Evolutionary conservation across 73 alveolate genomes (phyloP).

Genomic region (Paramecium sexaurelia): DNA sequence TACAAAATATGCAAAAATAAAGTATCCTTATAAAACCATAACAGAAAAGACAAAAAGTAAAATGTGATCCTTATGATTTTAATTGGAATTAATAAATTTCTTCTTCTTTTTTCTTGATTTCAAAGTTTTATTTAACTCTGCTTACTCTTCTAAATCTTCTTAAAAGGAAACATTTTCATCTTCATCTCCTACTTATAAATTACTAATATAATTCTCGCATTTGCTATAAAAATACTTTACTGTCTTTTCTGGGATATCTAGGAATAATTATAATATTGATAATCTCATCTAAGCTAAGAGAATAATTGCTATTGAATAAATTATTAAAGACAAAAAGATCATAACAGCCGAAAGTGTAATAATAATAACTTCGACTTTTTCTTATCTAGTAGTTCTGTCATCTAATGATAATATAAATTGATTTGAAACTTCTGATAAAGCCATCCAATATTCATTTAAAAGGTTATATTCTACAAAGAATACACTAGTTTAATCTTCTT

Average conservation of each 20-base stretch:
- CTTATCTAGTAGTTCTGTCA: neutral
- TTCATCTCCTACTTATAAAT: constrained; percentile 63
- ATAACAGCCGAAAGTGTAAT: constrained; percentile 20
- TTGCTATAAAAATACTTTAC: constrained; percentile 61
- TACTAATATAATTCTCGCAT: constrained; percentile 58
- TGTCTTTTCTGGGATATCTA: constrained; percentile 69
- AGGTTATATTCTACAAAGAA: constrained; percentile 28
- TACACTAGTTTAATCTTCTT: neutral
- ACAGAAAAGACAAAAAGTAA: neutral
- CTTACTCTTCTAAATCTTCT: constrained; percentile 25
- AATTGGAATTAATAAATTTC: constrained; percentile 10
- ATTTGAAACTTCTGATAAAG: constrained; percentile 5
- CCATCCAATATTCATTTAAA: constrained; percentile 32
- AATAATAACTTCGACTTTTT: neutral
- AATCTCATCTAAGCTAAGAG: neutral
- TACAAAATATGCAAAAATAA: neutral
- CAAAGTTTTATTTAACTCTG: constrained; percentile 42
- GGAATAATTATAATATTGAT: constrained; percentile 8
- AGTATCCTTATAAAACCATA: neutral
- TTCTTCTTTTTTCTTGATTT: constrained; percentile 38
- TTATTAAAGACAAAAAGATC: neutral
- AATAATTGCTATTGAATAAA: neutral
- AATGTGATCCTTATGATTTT: neutral
- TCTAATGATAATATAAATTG: neutral
- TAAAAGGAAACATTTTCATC: constrained; percentile 35